phyloP scores from a whole-genome alignment of 208 protist species.

The Trypanosoma avium region DNA sequence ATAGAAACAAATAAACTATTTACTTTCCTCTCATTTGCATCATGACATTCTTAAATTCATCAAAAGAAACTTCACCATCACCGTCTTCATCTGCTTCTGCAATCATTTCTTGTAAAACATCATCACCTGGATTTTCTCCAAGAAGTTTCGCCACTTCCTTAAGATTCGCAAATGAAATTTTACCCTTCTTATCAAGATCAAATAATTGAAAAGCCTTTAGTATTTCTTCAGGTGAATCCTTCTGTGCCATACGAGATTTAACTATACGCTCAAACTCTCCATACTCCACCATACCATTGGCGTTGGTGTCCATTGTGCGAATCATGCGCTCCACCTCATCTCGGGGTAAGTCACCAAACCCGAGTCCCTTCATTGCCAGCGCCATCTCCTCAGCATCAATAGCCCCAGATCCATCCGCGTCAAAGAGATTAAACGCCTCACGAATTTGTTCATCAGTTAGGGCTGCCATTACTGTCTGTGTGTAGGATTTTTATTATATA shows the following conservation, averaged over 20 bases:
- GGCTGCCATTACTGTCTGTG: no score
- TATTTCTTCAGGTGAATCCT: constrained; percentile 95
- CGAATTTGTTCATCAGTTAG: constrained; percentile 99
- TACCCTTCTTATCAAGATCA: constrained; percentile 95
- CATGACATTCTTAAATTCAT: constrained; percentile 97
- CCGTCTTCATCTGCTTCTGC: constrained; percentile 96
- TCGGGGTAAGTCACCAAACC: constrained; percentile 99
- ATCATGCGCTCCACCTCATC: constrained; percentile 90
- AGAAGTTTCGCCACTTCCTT: constrained; percentile 93
- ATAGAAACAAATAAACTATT: constrained; percentile 4
- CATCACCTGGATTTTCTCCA: constrained; percentile 95
- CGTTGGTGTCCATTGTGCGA: constrained; percentile 82
- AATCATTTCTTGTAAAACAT: constrained; percentile 98
- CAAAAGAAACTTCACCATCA: constrained; percentile 94
- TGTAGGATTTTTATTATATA: no score
- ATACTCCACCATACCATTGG: constrained; percentile 88
- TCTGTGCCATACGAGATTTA: constrained; percentile 91
- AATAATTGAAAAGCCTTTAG: constrained; percentile 96
- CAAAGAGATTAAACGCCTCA: constrained; percentile 99
- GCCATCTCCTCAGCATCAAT: constrained; percentile 99
- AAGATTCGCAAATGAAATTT: constrained; percentile 93
- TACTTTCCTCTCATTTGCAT: constrained; percentile 89
- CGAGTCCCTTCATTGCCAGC: constrained; percentile 98
- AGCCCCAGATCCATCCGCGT: constrained; percentile 93
- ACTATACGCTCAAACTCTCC: constrained; percentile 93